Evolutionary conservation across 805 yeast genomes (phyloP), one percentile per base, ranked within the genome.

Genomic region (Brettanomyces custersianus): DNA sequence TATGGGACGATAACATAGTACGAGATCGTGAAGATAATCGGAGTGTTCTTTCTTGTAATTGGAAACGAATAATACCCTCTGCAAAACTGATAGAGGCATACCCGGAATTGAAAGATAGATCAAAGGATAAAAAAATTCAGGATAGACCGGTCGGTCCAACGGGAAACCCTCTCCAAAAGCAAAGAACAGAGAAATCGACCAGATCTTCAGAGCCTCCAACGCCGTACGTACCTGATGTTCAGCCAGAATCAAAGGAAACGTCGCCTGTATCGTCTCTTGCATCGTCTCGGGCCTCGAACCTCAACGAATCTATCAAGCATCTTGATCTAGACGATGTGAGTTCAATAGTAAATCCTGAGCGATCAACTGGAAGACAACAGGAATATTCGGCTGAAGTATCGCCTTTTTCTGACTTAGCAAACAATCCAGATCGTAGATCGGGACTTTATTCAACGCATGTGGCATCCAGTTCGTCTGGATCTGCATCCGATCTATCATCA

Each of bases 1-100:
- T 43, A 17, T 50, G 51, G 51, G 45, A 47, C 28, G 25, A 31
- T 8, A 10, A 17, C 6, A 25, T 25, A n/a, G 15, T 7, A 11
- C 17, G 28, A 13, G 2, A 11, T 2, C 8, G 24, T 20, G 40
- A 33, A 19, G 22, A 20, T 19, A 23, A 24, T 4, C 29, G 25
- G 21, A 38, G 42, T 0, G 27, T 29, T 25, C 42, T 42, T 8
- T 24, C 37, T 4, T 45, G 46, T 34, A 33, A 33, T 12, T 33
- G 36, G 36, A 33, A 12, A 10, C 13, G 31, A 21, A 19, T 26
- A 7, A 23, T 12, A 13, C 36, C 36, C 9, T 15, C 18, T 29
- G 31, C 13, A 15, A 17, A 29, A 15, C 18, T 29, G 9, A 17
- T 11, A 20, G 18, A 17, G 31, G 18, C 31, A 17, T 16, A 13